Conservation (phyloP, 345 rosid genomes). For the Moricandia arvensis region DNA sequence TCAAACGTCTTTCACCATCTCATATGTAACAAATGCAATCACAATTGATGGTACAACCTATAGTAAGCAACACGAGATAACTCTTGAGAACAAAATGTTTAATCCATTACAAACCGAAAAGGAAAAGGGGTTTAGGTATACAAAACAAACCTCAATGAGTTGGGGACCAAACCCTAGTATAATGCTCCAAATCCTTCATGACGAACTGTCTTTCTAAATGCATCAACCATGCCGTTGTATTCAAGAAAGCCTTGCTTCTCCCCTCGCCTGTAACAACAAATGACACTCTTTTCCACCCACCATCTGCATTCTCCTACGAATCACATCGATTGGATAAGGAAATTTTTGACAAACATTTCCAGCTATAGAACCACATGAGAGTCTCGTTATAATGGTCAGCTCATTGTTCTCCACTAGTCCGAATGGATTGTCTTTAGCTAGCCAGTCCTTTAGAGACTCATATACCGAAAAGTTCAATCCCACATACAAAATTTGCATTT, state of each 20-base stretch:
- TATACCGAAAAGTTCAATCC: constrained; percentile 96
- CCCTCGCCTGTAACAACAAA: constrained; percentile 81
- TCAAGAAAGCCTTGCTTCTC: constrained; percentile 52
- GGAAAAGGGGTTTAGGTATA: too few species aligned
- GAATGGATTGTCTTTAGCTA: constrained; percentile 57
- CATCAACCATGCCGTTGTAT: constrained; percentile 85
- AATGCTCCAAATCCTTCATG: constrained; percentile 92
- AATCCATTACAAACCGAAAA: background rate
- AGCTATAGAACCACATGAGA: constrained; percentile 94
- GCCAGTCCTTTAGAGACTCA: constrained; percentile 88
- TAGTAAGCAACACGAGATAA: background rate
- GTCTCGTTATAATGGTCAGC: constrained; percentile 76
- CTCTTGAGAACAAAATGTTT: background rate
- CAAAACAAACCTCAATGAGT: constrained; percentile 81
- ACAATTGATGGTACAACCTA: constrained; percentile 99
- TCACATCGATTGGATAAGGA: constrained; percentile 95
- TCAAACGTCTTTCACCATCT: constrained; percentile 83
- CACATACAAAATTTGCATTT: constrained; percentile 82
- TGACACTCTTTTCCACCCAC: constrained; percentile 94
- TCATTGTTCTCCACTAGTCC: constrained; percentile 72
- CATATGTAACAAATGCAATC: constrained; percentile 90
- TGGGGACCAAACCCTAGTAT: constrained; percentile 96
- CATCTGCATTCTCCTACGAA: constrained; percentile 98
- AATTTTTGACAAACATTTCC: constrained; percentile 97
- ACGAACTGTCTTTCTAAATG: constrained; percentile 84